Base-by-base conservation (phyloP, 1,284 basidiomycete genomes). In the Agroathelia rolfsii region DNA sequence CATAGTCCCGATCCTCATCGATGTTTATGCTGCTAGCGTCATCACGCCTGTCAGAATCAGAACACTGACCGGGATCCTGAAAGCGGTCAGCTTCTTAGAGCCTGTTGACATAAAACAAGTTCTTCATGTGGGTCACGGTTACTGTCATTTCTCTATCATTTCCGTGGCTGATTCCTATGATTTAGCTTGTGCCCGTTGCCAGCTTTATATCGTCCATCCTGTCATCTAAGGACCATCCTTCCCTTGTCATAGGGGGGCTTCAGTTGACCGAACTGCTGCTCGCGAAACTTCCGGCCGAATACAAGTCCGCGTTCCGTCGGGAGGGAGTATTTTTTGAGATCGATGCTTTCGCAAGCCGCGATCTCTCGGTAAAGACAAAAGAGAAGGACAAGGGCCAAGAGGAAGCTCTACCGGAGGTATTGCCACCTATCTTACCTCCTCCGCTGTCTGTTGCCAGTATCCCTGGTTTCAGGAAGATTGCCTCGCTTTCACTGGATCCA, bases 241-340 rank as follows among this genome's bases (percentile, higher is more conserved):
- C 76, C 0, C 71, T 94, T 24, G 81, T 92, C 27, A 81, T 88
- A 20, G 77, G 80, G 30, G 90, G 86, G 2, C 64, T 96, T 4
- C 92, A 96, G 50, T 72, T 96, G 16, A 86, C 93, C 16, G 93
- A 96, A 47, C 58, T 96, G 13, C 71, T 96, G 8, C 63, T 93
- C 25, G 66, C 60, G 49, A 95, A 94, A 55, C 67, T 88, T 22
- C 80, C 86, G 3, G 61, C 72, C 5, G 71, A 88, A 29, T 96
- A 94, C 56, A 78, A 77, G 47, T 80, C 86, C 11, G 77, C 81
- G 0, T 89, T 96, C 68, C 73, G 84, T 11, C 72, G 90, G 25
- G 92, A 97, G 56, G 93, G 92, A 11, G 93, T 96, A 22, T 79
- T 94, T 51, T 84, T 92, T 52, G 92, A 95, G 53, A 79, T 95